These are phyloP conservation scores for Morella rubra DNA, from an alignment of 306 rosid species.

Conservation along the genomic window DNA sequence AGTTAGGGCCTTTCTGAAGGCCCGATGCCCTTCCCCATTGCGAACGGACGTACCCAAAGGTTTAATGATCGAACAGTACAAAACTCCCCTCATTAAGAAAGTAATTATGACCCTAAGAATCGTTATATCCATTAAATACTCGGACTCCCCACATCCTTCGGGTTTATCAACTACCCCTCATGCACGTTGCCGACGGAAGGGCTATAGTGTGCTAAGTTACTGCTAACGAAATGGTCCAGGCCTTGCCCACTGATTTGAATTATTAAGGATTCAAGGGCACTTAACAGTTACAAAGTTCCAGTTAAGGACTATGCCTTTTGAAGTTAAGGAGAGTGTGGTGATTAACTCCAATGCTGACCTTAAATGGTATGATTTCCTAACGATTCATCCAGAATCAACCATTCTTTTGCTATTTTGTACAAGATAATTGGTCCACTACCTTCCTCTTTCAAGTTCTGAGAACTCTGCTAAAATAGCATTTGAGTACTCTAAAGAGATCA, in stretches of 20 bases:
- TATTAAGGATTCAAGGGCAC: neutral
- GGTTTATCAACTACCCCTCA: neutral
- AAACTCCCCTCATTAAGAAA: neutral
- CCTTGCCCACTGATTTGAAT: conserved; percentile 8
- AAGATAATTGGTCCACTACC: no score
- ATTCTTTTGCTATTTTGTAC: no score
- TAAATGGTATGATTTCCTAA: neutral
- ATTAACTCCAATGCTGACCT: neutral
- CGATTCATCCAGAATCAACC: neutral
- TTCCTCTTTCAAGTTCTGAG: no score
- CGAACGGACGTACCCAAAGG: no score
- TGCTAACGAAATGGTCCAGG: conserved; percentile 9
- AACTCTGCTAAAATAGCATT: no score
- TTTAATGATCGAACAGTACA: neutral
- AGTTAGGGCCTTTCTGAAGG: no score
- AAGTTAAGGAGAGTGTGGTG: neutral
- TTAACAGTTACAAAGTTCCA: neutral
- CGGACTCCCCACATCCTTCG: conserved; percentile 2
- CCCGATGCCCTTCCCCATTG: no score
- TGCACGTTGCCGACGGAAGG: neutral
- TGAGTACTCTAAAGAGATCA: no score
- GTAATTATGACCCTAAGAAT: neutral
- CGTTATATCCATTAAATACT: neutral
- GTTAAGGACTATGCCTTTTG: neutral
- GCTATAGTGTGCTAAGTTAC: neutral